These are phyloP conservation scores for Odonthalia washingtoniensis DNA, from an alignment of 31 red algal genomes.

Conservation along the genomic window DNA sequence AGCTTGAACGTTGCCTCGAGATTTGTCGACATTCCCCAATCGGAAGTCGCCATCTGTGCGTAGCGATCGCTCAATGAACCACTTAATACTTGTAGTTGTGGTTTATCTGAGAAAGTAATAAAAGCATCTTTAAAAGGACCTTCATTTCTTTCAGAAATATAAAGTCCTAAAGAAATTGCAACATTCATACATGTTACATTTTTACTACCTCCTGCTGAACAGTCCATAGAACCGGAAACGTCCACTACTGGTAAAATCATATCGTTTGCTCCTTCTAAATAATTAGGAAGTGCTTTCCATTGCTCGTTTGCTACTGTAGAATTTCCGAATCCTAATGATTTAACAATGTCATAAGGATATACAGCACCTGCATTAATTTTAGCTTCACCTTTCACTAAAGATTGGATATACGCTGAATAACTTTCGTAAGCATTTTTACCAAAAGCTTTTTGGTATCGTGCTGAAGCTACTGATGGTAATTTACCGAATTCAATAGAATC, in stretches of 20 bases:
- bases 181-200: constrained; percentile 10
- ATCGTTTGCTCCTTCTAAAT: constrained; percentile 1
- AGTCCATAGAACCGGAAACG: constrained; percentile 23
- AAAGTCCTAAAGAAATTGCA: constrained; percentile 17
- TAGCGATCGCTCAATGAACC: constrained; percentile 7
- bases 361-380: constrained; percentile 16
- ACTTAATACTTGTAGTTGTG: background rate
- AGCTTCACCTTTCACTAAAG: constrained; percentile 7
- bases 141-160: constrained; percentile 1
- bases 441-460: constrained; percentile 1
- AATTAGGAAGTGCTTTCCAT: constrained; percentile 16
- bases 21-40: constrained; percentile 23
- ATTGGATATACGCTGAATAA: background rate
- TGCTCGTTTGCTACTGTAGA: background rate
- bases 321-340: constrained; percentile 2
- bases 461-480: constrained; percentile 14
- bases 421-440: background rate
- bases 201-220: background rate
- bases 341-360: constrained; percentile 15
- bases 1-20: background rate
- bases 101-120: background rate
- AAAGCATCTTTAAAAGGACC: constrained; percentile 9
- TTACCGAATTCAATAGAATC: background rate
- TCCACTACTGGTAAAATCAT: background rate
- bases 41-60: background rate